Evolutionary conservation across 495 filamentous ascomycete genomes (phyloP).

Genomic region (Sporormia fimetaria): DNA sequence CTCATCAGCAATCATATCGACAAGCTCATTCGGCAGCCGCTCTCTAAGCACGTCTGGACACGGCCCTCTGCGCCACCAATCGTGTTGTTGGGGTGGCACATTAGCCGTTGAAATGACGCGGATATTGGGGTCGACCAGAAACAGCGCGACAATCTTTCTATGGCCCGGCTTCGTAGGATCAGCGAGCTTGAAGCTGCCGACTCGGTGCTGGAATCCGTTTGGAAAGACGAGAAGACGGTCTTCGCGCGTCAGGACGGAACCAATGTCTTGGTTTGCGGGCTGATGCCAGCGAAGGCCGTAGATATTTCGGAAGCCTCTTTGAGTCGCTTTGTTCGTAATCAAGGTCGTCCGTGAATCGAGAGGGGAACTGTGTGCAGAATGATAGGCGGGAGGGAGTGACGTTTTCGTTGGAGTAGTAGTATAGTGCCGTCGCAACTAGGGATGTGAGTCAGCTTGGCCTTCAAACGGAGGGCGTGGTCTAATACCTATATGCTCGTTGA

Average conservation of each 20-base stretch:
- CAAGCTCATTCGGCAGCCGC: too few relatives aligned
- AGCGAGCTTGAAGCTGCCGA: slow-evolving; percentile 21
- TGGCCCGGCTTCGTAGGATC: slow-evolving; percentile 26
- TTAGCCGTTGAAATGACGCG: slow-evolving; percentile 18
- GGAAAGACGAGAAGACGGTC: slow-evolving; percentile 25
- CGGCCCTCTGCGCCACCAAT: too few relatives aligned
- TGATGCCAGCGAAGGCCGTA: not conserved
- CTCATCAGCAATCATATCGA: too few relatives aligned
- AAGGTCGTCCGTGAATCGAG: not conserved
- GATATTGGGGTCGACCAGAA: slow-evolving; percentile 26
- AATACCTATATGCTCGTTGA: slow-evolving; percentile 29
- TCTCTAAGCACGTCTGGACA: too few relatives aligned
- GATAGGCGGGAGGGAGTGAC: slow-evolving; percentile 27
- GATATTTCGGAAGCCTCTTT: too few relatives aligned
- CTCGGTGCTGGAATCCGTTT: slow-evolving; percentile 27
- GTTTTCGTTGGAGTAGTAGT: slow-evolving; percentile 47
- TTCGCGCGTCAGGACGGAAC: slow-evolving; percentile 5
- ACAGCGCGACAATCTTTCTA: slow-evolving; percentile 27
- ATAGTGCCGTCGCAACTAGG: slow-evolving; percentile 22
- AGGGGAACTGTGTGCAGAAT: not conserved
- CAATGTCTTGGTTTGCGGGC: not conserved
- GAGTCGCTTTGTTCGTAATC: not conserved
- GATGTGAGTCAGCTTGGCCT: not conserved
- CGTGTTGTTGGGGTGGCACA: slow-evolving; percentile 19
- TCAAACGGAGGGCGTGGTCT: not conserved